Evolutionary conservation across 2,329 filamentous ascomycete genomes (phyloP).

Genomic region (Epichloe glyceriae): DNA sequence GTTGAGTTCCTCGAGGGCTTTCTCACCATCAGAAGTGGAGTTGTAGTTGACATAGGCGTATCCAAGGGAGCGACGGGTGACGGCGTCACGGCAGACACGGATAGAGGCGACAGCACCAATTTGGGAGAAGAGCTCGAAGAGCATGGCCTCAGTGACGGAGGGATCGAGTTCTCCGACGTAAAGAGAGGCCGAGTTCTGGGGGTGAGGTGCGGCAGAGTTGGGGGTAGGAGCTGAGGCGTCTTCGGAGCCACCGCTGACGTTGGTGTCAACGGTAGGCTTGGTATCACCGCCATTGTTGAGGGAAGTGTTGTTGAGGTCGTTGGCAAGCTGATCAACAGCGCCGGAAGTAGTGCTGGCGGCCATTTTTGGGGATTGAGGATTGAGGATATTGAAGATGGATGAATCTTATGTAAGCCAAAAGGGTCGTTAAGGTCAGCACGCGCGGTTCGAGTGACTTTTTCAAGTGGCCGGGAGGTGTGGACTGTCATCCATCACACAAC

Average conservation of each 20-base stretch:
- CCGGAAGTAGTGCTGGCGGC: slow-evolving; percentile 43
- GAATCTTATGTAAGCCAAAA: background rate
- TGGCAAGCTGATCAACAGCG: slow-evolving; percentile 68
- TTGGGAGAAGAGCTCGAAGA: slow-evolving; percentile 99
- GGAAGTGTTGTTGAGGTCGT: slow-evolving; percentile 60
- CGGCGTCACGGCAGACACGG: slow-evolving; percentile 97
- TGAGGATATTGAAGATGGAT: slow-evolving; percentile 6
- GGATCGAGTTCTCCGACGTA: slow-evolving; percentile 98
- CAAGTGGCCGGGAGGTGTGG: background rate
- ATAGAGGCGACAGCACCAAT: slow-evolving; percentile 98
- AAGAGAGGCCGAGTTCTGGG: slow-evolving; percentile 91
- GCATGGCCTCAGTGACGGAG: slow-evolving; percentile 98
- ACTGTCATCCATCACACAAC: slow-evolving; percentile 4
- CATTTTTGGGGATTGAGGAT: slow-evolving; percentile 33
- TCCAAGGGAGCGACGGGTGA: slow-evolving; percentile 94
- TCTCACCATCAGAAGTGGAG: slow-evolving; percentile 89
- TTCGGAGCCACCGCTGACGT: slow-evolving; percentile 39
- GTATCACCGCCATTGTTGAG: slow-evolving; percentile 56
- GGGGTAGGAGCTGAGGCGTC: slow-evolving; percentile 58
- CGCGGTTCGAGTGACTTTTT: background rate
- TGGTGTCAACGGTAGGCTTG: slow-evolving; percentile 63
- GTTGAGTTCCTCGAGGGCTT: slow-evolving; percentile 97
- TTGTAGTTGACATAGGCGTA: slow-evolving; percentile 99
- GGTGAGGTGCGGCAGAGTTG: slow-evolving; percentile 60
- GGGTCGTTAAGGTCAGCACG: slow-evolving; percentile 1